Base-by-base conservation (phyloP, 2,329 filamentous ascomycete species). In the Ceratocystis ficicola region DNA sequence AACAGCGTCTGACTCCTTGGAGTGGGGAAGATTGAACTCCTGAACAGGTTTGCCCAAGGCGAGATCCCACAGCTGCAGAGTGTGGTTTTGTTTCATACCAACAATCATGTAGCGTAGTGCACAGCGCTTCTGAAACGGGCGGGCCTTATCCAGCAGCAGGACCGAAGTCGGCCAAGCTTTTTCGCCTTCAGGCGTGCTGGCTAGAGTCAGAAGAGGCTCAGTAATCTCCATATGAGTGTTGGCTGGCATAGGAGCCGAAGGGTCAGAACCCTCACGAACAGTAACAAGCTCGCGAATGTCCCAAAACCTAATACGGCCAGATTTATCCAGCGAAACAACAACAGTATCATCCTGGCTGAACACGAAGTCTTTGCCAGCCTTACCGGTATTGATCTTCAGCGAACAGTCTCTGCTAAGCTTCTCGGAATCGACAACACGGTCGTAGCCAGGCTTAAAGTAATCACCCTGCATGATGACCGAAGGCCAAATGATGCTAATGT, bases 71-170 rank as follows among this genome's bases (percentile, higher is more conserved):
- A 99, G 84, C 79, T 99, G 95, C 69, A 99, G 84, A 66, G 93
- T 95, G 77, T 99, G 94, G 76, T 99, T 99, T 76, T 99, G 94
- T 79, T 97, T 96, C 84, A 97, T 90, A 72, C 94, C 94, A 69
- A 99, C 90, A 74, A 99, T 87, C 79, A 99, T 87, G 78, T 99
- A 99, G 68, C 94, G 86, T 69, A 96, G 81, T 61, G 95, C 92
- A 72, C 89, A 88, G 68, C 89, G 87, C 77, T 94, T 96, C 77
- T 87, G 84, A 76, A 95, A 96, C 59, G 94, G 91, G 69, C 92
- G 89, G 76, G 92, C 86, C 80, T 97, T 99, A 77, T 99, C 94
- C 71, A 99, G 86, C 76, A 99, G 88, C 74, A 96, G 83, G 67
- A 99, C 90, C 28, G 94, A 97, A 2, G 93, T 97, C 5, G 95